phyloP scores from a whole-genome alignment of 257 asterid genomes.

The Avicennia marina region DNA sequence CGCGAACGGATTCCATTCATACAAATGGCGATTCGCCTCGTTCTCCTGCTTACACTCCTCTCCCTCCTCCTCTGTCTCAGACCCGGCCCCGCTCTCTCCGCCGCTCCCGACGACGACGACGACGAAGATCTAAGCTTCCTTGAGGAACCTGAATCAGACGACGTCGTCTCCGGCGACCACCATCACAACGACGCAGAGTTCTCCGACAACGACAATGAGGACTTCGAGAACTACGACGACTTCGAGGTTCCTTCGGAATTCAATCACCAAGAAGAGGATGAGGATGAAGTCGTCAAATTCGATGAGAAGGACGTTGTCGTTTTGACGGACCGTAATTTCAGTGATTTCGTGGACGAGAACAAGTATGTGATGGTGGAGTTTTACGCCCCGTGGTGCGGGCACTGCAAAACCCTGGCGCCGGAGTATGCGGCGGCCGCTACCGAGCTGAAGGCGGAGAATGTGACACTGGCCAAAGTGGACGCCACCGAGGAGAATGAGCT shows the following conservation, averaged over 20 bases:
- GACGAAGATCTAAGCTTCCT: conserved; percentile 58
- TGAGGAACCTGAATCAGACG: conserved; percentile 36
- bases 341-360: conserved; percentile 51
- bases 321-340: conserved; percentile 68
- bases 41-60: conserved; percentile 20
- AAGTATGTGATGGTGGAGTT: conserved; percentile 93
- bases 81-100: conserved; percentile 27
- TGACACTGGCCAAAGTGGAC: conserved; percentile 85
- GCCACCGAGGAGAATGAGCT: conserved; percentile 71
- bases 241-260: conserved; percentile 41
- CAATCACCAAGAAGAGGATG: conserved; percentile 25
- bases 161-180: conserved; percentile 16
- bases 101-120: conserved; percentile 31
- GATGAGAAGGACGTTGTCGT: conserved; percentile 86
- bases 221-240: conserved; percentile 42
- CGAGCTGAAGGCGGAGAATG: conserved; percentile 52
- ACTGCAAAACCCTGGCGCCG: conserved; percentile 80
- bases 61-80: conserved; percentile 28
- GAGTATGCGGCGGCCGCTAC: conserved; percentile 99
- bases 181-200: conserved; percentile 37
- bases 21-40: conserved; percentile 34
- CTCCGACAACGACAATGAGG: conserved; percentile 40
- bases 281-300: conserved; percentile 25
- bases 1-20: conserved; percentile 8
- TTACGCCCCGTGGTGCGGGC: conserved; percentile 99